phyloP scores from a whole-genome alignment of 169 alveolate species.

The Plasmodium chabaudi region DNA sequence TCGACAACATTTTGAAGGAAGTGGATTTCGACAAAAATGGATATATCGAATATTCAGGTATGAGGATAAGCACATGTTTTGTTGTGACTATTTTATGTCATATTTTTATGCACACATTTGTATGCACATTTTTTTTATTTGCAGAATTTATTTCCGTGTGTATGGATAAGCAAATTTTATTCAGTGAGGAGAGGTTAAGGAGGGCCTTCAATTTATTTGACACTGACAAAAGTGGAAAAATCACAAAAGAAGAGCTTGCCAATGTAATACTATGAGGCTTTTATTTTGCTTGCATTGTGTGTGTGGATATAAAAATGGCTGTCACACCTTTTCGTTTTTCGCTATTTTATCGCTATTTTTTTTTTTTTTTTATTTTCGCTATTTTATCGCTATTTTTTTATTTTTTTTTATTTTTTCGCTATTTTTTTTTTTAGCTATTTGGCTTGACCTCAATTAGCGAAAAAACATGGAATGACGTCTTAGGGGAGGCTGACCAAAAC shows the following conservation, averaged over 20 bases:
- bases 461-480: conserved; percentile 80
- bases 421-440: conserved; percentile 59
- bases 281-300: neutral
- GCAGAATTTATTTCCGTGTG: conserved; percentile 91
- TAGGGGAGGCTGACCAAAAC: conserved; percentile 82
- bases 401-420: neutral
- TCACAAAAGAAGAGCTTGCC: conserved; percentile 83
- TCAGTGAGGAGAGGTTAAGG: conserved; percentile 86
- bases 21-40: conserved; percentile 96
- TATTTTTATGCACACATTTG: neutral
- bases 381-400: neutral
- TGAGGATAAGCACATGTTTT: neutral
- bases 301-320: neutral
- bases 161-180: conserved; percentile 85
- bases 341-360: too few species aligned
- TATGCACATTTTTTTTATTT: neutral
- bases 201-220: conserved; percentile 87
- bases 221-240: conserved; percentile 87
- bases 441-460: conserved; percentile 82
- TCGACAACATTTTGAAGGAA: conserved; percentile 92
- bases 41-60: conserved; percentile 93
- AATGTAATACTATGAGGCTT: conserved; percentile 21
- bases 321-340: too few species aligned
- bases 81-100: neutral
- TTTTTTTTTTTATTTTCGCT: neutral